Percentiles rank a stretch among this genome's conserved stretches.
These are phyloP conservation scores for Botrytis tulipae DNA, from an alignment of 2,329 filamentous ascomycete species.

Conservation along the genomic window DNA sequence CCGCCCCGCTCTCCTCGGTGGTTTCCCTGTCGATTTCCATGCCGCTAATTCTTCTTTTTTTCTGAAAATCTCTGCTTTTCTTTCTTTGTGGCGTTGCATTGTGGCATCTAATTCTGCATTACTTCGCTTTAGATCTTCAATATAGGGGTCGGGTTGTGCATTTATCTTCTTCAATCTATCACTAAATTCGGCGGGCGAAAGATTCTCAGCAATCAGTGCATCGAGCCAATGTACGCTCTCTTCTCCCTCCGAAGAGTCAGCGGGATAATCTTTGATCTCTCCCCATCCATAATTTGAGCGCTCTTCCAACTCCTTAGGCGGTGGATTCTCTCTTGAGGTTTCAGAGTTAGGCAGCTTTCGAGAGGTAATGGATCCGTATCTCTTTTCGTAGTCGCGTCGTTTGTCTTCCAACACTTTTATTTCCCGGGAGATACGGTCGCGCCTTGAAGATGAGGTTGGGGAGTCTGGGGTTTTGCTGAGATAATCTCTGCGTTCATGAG, in stretches of 20 bases:
- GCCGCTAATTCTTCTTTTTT: neutral
- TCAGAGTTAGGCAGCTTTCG: neutral
- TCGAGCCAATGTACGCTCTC: neutral
- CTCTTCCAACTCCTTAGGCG: neutral
- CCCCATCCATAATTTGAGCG: neutral
- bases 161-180: neutral
- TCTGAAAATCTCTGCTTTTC: rapidly evolving
- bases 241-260: neutral
- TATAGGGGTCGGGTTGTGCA: no score
- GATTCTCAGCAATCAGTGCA: neutral
- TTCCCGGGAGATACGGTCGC: neutral
- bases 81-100: neutral
- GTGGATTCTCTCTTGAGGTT: neutral
- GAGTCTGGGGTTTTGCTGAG: no score
- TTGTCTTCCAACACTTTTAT: neutral
- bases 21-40: neutral
- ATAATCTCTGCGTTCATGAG: neutral
- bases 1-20: neutral
- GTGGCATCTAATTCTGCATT: neutral
- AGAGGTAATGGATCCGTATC: neutral
- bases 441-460: neutral
- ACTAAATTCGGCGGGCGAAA: neutral
- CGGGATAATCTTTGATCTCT: neutral
- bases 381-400: neutral
- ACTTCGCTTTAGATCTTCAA: no score